Evolutionary conservation across 2,329 filamentous ascomycete species (phyloP).

Genomic region (Penicillium polonicum): DNA sequence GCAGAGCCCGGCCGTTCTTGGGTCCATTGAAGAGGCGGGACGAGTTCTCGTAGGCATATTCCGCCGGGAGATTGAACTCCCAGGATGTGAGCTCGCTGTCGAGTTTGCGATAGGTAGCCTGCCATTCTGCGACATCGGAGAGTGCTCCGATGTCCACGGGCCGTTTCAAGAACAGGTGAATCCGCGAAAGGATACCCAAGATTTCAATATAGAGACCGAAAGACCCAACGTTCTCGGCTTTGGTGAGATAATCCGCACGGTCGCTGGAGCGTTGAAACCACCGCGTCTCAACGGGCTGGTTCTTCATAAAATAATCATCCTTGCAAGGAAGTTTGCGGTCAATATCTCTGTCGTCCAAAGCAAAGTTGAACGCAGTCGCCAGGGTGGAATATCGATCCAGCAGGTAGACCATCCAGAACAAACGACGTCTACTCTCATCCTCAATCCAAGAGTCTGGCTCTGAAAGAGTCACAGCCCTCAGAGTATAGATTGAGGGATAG

Average conservation of each 20-base stretch:
- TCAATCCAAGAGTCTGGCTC: slow-evolving; percentile 84
- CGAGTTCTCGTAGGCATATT: slow-evolving; percentile 73
- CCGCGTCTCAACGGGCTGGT: slow-evolving; percentile 77
- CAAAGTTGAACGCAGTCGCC: slow-evolving; percentile 88
- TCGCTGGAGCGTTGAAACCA: slow-evolving; percentile 66
- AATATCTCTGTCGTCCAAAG: slow-evolving; percentile 83
- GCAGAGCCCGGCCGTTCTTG: slow-evolving; percentile 66
- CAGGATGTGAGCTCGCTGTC: slow-evolving; percentile 76
- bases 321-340: slow-evolving; percentile 83
- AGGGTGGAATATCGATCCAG: slow-evolving; percentile 88
- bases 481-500: slow-evolving; percentile 83
- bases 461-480: slow-evolving; percentile 79
- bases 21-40: slow-evolving; percentile 69
- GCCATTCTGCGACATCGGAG: slow-evolving; percentile 85
- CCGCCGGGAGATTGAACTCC: slow-evolving; percentile 78
- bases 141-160: slow-evolving; percentile 84
- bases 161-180: slow-evolving; percentile 84
- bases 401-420: slow-evolving; percentile 95
- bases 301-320: slow-evolving; percentile 81
- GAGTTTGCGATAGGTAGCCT: slow-evolving; percentile 79
- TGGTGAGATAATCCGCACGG: slow-evolving; percentile 62
- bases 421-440: slow-evolving; percentile 76
- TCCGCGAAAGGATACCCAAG: slow-evolving; percentile 78
- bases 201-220: slow-evolving; percentile 92
- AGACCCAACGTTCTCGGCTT: slow-evolving; percentile 77